Evolutionary conservation across 768 basidiomycete genomes (phyloP).

Genomic region (Amanita phalloides): DNA sequence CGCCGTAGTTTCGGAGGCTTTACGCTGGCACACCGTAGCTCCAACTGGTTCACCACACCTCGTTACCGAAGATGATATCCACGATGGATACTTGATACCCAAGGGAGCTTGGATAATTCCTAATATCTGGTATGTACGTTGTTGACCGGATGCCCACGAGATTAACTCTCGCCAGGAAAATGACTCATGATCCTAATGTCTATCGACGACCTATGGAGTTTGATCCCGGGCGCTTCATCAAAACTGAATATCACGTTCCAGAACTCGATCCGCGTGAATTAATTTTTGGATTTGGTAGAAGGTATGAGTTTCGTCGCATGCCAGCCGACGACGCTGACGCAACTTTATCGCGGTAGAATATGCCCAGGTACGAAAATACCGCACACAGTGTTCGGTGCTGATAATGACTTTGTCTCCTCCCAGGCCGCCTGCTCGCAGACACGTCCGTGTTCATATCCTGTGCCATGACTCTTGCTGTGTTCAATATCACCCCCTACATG

Average conservation of each 20-base stretch:
- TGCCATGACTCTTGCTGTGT: no score
- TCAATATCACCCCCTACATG: no score
- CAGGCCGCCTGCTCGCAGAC: slow-evolving; percentile 20
- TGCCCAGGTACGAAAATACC: slow-evolving; percentile 18
- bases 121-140: slow-evolving; percentile 20
- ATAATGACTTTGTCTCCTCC: no score
- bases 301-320: slow-evolving; percentile 14
- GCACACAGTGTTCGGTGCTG: no score
- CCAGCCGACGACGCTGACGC: background rate
- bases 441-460: background rate
- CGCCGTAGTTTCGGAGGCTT: slow-evolving; percentile 6
- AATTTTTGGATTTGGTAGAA: slow-evolving; percentile 46
- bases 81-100: slow-evolving; percentile 32
- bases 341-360: slow-evolving; percentile 14
- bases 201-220: slow-evolving; percentile 37
- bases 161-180: slow-evolving; percentile 17
- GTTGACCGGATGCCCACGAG: background rate
- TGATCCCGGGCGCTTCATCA: slow-evolving; percentile 37
- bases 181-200: slow-evolving; percentile 30
- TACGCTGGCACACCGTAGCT: no score
- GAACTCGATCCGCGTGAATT: slow-evolving; percentile 32
- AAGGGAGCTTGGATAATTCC: slow-evolving; percentile 24
- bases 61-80: slow-evolving; percentile 29
- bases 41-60: slow-evolving; percentile 27
- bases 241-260: slow-evolving; percentile 20